Evolutionary conservation across 768 basidiomycete genomes (phyloP).

Genomic region (Mycena indigotica): DNA sequence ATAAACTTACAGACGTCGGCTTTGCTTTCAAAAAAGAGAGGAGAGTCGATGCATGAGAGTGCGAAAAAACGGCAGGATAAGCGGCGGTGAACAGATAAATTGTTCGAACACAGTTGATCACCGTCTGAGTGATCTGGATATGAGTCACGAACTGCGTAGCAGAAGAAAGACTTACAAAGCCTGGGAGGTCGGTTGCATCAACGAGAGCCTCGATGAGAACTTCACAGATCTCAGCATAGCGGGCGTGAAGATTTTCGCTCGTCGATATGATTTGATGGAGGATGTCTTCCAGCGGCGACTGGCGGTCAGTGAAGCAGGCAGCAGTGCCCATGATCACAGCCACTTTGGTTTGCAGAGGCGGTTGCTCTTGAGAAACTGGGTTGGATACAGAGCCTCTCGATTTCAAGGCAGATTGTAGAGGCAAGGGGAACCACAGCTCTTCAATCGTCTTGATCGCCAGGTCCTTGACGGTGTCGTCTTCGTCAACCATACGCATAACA

Average conservation of each 20-base stretch:
- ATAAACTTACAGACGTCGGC: slow-evolving; percentile 59
- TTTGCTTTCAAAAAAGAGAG: slow-evolving; percentile 87
- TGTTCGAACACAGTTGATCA: slow-evolving; percentile 82
- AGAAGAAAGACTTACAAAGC: slow-evolving; percentile 57
- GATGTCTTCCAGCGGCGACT: slow-evolving; percentile 82
- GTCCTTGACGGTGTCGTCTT: slow-evolving; percentile 95
- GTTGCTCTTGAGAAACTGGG: slow-evolving; percentile 47
- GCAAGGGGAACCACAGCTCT: slow-evolving; percentile 81
- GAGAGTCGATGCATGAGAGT: slow-evolving; percentile 79
- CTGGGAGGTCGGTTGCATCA: slow-evolving; percentile 78
- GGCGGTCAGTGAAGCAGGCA: slow-evolving; percentile 78
- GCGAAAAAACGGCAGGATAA: slow-evolving; percentile 82
- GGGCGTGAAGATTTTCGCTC: slow-evolving; percentile 57
- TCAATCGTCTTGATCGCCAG: slow-evolving; percentile 88
- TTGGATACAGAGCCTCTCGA: slow-evolving; percentile 32
- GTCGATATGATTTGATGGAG: slow-evolving; percentile 79
- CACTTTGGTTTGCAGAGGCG: slow-evolving; percentile 62
- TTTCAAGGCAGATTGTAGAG: slow-evolving; percentile 41
- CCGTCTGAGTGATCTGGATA: slow-evolving; percentile 50
- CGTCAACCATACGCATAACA: slow-evolving; percentile 83
- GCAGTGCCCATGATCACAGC: slow-evolving; percentile 85
- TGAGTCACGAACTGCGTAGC: not conserved
- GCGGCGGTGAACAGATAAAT: slow-evolving; percentile 83
- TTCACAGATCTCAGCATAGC: slow-evolving; percentile 84
- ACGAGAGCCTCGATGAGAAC: slow-evolving; percentile 85